Conservation (phyloP, 2,329 filamentous ascomycete species). For the Colletotrichum tabaci region DNA sequence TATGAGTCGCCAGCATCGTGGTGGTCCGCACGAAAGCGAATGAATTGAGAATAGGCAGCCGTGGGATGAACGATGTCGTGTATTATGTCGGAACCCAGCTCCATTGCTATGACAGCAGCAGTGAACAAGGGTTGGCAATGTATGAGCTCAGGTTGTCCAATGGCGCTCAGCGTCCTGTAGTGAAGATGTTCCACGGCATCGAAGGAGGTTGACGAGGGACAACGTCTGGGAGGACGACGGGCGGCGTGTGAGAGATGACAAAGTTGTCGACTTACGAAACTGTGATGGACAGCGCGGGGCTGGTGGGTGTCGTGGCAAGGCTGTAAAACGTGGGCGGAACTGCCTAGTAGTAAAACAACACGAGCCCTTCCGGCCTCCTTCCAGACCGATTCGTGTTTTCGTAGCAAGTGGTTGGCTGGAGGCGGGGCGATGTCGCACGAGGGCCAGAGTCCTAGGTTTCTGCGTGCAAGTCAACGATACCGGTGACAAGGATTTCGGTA, state of each 20-base stretch:
- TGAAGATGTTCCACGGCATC: conserved; percentile 32
- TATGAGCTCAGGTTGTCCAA: conserved; percentile 20
- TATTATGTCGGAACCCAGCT: conserved; percentile 66
- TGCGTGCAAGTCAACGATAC: conserved; percentile 1
- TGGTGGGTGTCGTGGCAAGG: not conserved
- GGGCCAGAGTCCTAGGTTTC: not conserved
- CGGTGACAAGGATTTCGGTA: conserved; percentile 11
- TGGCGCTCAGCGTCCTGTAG: conserved; percentile 21
- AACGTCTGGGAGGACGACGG: conserved; percentile 14
- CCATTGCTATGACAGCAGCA: conserved; percentile 57
- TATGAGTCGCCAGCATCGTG: conserved; percentile 5
- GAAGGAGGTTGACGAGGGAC: conserved; percentile 16
- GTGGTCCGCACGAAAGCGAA: not conserved
- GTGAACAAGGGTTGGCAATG: conserved; percentile 38
- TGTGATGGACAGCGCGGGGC: not conserved
- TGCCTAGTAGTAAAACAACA: not conserved
- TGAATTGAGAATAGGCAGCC: conserved; percentile 60
- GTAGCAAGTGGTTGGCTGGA: conserved; percentile 4
- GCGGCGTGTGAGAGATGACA: conserved; percentile 26
- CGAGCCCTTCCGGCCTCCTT: not conserved
- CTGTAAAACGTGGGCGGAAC: not conserved
- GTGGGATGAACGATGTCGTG: conserved; percentile 72
- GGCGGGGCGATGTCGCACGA: conserved; percentile 21
- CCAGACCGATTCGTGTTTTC: not conserved
- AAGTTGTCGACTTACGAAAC: conserved; percentile 18